Evolutionary conservation across 345 rosid species (phyloP).

Genomic region (Camelina laxa): DNA sequence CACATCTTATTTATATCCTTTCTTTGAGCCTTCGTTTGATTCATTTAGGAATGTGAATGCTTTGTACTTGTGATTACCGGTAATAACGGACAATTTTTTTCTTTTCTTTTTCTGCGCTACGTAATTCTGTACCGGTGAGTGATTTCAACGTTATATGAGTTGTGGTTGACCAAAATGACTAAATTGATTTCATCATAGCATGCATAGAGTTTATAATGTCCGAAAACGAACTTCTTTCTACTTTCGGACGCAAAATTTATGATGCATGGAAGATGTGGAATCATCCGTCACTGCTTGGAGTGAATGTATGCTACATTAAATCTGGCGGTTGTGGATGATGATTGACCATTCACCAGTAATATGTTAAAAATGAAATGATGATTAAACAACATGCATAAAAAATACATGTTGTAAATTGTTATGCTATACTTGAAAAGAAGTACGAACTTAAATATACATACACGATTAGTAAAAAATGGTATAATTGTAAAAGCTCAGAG

Average conservation of each 20-base stretch:
- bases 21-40: not conserved
- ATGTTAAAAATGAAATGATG: not conserved
- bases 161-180: conserved; percentile 11
- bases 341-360: not conserved
- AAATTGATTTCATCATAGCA: not conserved
- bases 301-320: not conserved
- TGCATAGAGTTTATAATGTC: not conserved
- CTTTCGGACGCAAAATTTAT: not conserved
- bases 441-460: too few species aligned
- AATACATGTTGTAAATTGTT: too few species aligned
- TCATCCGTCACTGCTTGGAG: not conserved
- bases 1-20: not conserved
- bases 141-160: not conserved
- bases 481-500: not conserved
- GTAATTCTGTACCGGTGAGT: not conserved
- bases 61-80: not conserved
- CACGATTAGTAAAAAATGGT: not conserved
- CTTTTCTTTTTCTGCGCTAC: not conserved
- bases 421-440: too few species aligned
- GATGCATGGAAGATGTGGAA: not conserved
- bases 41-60: not conserved
- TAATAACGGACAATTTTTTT: too few species aligned
- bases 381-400: too few species aligned
- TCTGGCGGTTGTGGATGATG: too few species aligned
- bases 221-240: not conserved